phyloP scores from a whole-genome alignment of 495 filamentous ascomycete genomes.

The Evernia prunastri region DNA sequence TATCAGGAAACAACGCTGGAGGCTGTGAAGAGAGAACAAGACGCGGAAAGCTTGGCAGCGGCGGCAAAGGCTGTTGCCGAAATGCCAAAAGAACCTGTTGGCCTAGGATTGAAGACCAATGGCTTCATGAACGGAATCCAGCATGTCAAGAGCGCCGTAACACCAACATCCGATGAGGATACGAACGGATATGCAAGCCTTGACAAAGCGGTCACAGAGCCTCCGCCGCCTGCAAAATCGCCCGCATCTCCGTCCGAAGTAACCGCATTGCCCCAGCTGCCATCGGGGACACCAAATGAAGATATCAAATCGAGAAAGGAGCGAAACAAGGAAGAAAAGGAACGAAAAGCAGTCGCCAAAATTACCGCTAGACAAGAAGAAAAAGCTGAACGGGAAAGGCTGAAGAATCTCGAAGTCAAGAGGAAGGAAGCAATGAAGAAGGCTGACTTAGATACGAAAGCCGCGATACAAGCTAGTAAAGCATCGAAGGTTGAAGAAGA shows the following conservation, averaged over 20 bases:
- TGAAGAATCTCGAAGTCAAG: slow-evolving; percentile 54
- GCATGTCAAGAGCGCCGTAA: slow-evolving; percentile 23
- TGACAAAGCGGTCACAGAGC: slow-evolving; percentile 23
- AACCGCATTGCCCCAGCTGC: slow-evolving; percentile 37
- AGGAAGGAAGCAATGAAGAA: slow-evolving; percentile 45
- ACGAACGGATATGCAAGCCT: slow-evolving; percentile 15
- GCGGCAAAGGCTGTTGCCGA: slow-evolving; percentile 10
- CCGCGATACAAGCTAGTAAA: slow-evolving; percentile 53
- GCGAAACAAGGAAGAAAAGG: slow-evolving; percentile 53
- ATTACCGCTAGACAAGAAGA: slow-evolving; percentile 61
- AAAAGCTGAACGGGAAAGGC: slow-evolving; percentile 57
- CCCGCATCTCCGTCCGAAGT: slow-evolving; percentile 12
- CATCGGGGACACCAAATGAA: slow-evolving; percentile 35
- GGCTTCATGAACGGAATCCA: slow-evolving; percentile 26
- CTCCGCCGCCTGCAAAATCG: slow-evolving; percentile 11
- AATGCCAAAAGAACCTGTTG: slow-evolving; percentile 17
- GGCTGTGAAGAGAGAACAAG: slow-evolving; percentile 75
- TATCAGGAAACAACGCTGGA: slow-evolving; percentile 96
- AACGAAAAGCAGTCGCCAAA: slow-evolving; percentile 59
- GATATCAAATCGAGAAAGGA: slow-evolving; percentile 44
- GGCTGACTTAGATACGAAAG: slow-evolving; percentile 53
- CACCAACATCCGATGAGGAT: slow-evolving; percentile 20
- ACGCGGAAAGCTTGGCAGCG: slow-evolving; percentile 54
- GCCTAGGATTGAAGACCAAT: slow-evolving; percentile 26
- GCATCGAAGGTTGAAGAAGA: slow-evolving; percentile 46